Evolutionary conservation across 2,329 filamentous ascomycete genomes (phyloP).

Genomic region (Leptographium flavum): DNA sequence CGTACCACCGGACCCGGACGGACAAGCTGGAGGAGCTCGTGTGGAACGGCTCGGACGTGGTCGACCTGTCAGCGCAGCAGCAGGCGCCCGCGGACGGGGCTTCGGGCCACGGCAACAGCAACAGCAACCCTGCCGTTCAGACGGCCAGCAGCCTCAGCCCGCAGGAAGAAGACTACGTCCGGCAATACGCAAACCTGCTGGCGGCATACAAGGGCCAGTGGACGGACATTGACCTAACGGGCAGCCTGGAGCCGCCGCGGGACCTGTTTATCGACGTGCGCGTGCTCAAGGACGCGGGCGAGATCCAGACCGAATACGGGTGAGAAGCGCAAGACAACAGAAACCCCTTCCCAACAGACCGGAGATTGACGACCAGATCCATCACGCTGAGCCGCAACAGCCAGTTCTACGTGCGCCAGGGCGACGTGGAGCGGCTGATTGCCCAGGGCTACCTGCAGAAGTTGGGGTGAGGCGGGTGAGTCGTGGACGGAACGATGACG

Average conservation of each 20-base stretch:
- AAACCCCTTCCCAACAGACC: not conserved
- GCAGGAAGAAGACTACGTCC: slow-evolving; percentile 91
- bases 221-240: slow-evolving; percentile 94
- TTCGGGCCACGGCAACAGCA: slow-evolving; percentile 6
- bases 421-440: slow-evolving; percentile 88
- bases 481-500: too few relatives aligned
- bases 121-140: slow-evolving; percentile 20
- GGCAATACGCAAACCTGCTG: slow-evolving; percentile 79
- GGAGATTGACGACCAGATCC: slow-evolving; percentile 38
- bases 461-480: slow-evolving; percentile 61
- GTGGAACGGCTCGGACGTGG: slow-evolving; percentile 76
- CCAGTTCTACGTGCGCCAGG: slow-evolving; percentile 92
- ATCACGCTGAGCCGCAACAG: slow-evolving; percentile 97
- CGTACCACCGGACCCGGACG: slow-evolving; percentile 80
- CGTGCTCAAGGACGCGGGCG: slow-evolving; percentile 89
- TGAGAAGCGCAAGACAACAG: slow-evolving; percentile 28
- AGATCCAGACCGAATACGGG: slow-evolving; percentile 99
- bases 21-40: slow-evolving; percentile 89
- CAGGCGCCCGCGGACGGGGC: slow-evolving; percentile 23
- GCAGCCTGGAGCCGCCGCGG: slow-evolving; percentile 81
- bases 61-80: slow-evolving; percentile 52
- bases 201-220: slow-evolving; percentile 97
- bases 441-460: slow-evolving; percentile 90
- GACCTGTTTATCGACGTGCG: slow-evolving; percentile 96
- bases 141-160: slow-evolving; percentile 65